These are phyloP conservation scores for Peronospora farinosa DNA, from an alignment of 352 stramenopile species.

Conservation along the genomic window DNA sequence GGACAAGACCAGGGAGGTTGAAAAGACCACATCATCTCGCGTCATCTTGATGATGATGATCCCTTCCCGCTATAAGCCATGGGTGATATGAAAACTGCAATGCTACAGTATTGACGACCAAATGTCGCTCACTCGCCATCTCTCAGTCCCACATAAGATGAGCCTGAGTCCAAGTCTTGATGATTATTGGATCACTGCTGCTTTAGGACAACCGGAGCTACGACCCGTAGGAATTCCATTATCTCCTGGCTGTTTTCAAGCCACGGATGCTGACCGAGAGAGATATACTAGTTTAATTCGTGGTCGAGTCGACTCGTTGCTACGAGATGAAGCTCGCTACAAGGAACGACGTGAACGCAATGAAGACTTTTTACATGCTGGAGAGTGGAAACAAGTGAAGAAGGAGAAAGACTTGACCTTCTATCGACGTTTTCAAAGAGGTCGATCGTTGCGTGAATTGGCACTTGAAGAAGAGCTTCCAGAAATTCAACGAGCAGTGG, in stretches of 20 bases:
- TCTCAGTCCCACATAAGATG: conserved; percentile 6
- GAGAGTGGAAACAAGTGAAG: conserved; percentile 45
- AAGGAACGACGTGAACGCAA: conserved; percentile 15
- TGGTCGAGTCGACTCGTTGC: conserved; percentile 25
- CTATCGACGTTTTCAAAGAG: conserved; percentile 27
- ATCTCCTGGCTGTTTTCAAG: conserved; percentile 23
- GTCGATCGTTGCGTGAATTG: conserved; percentile 17
- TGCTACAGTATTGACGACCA: not conserved
- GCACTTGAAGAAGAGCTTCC: conserved; percentile 23
- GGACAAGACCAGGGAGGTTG: not conserved
- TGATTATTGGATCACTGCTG: not conserved
- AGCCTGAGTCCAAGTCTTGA: conserved; percentile 6
- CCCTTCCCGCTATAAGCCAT: too few species aligned
- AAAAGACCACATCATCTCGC: conserved; percentile 1
- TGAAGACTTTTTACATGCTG: conserved; percentile 30
- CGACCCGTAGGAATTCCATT: conserved; percentile 21
- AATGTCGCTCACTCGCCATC: conserved; percentile 8
- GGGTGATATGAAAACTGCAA: not conserved
- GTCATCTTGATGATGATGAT: conserved; percentile 18
- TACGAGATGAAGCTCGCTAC: conserved; percentile 28
- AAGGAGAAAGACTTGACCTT: conserved; percentile 34
- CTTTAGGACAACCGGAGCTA: conserved; percentile 5
- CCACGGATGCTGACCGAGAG: conserved; percentile 31
- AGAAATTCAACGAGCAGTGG: conserved; percentile 17
- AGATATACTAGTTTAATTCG: conserved; percentile 28